Conservation (phyloP, 257 asterid species). For the Solanum ahanhuiri region DNA sequence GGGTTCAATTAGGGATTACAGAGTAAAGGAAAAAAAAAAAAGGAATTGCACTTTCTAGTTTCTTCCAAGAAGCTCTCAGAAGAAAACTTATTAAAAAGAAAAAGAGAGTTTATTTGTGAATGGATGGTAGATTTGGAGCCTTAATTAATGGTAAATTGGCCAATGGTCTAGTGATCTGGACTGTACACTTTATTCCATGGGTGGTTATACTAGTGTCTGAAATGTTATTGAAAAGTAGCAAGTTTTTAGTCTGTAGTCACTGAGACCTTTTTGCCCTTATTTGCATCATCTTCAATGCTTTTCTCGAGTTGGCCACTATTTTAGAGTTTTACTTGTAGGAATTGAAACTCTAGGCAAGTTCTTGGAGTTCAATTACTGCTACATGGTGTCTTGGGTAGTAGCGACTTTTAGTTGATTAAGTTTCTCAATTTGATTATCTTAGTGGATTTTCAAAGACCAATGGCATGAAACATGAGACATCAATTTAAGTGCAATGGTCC, state of each 20-base stretch:
- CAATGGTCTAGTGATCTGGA: neutral
- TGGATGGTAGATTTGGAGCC: neutral
- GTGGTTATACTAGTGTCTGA: neutral
- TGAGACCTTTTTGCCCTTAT: neutral
- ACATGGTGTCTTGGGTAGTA: neutral
- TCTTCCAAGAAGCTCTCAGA: neutral
- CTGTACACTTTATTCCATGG: neutral
- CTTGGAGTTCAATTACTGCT: neutral
- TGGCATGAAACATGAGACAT: neutral
- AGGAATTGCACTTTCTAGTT: neutral
- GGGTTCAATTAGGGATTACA: neutral
- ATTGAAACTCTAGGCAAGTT: neutral
- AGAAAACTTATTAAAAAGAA: neutral
- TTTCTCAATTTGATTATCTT: neutral
- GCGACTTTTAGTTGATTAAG: neutral
- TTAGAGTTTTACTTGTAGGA: neutral
- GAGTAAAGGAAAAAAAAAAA: neutral
- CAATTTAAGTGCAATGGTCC: neutral
- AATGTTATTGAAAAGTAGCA: neutral
- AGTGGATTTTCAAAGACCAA: neutral
- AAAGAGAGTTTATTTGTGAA: neutral
- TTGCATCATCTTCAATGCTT: neutral
- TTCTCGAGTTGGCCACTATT: neutral
- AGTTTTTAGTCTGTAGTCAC: too few relatives aligned
- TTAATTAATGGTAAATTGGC: neutral